Evolutionary conservation across 352 stramenopile genomes (phyloP).

Genomic region (Phytopythium vexans): DNA sequence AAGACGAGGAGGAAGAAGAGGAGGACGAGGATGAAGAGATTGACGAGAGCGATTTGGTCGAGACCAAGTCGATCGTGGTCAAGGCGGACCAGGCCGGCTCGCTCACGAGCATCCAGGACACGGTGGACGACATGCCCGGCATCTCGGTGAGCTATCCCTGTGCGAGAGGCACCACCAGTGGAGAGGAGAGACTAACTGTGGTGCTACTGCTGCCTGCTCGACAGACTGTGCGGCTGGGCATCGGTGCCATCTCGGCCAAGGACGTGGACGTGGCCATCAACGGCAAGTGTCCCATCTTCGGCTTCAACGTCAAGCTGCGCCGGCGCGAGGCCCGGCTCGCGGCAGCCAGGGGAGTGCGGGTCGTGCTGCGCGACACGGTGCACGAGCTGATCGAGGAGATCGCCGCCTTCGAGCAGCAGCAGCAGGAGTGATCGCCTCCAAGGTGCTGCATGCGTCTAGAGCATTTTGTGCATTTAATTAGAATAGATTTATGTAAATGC

Average conservation of each 20-base stretch:
- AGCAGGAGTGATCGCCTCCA: background rate
- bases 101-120: conserved; percentile 83
- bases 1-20: conserved; percentile 5
- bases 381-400: conserved; percentile 82
- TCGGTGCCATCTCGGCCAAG: conserved; percentile 71
- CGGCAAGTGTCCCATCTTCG: conserved; percentile 78
- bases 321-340: conserved; percentile 60
- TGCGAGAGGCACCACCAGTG: background rate
- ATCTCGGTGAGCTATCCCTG: conserved; percentile 34
- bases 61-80: conserved; percentile 69
- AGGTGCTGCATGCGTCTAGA: too few species aligned
- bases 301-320: conserved; percentile 76
- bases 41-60: conserved; percentile 37
- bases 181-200: background rate
- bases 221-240: conserved; percentile 74
- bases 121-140: conserved; percentile 65
- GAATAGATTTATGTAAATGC: too few species aligned
- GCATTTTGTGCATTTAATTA: too few species aligned
- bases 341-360: conserved; percentile 46
- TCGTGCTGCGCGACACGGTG: conserved; percentile 69
- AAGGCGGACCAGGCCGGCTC: conserved; percentile 77
- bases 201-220: conserved; percentile 4
- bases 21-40: conserved; percentile 21
- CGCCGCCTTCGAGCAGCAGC: conserved; percentile 28
- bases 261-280: conserved; percentile 84